Percentiles rank a stretch among this genome's conserved stretches.
Evolutionary conservation across 2,329 filamentous ascomycete genomes (phyloP).

Genomic region (Cladosporium oxysporum): DNA sequence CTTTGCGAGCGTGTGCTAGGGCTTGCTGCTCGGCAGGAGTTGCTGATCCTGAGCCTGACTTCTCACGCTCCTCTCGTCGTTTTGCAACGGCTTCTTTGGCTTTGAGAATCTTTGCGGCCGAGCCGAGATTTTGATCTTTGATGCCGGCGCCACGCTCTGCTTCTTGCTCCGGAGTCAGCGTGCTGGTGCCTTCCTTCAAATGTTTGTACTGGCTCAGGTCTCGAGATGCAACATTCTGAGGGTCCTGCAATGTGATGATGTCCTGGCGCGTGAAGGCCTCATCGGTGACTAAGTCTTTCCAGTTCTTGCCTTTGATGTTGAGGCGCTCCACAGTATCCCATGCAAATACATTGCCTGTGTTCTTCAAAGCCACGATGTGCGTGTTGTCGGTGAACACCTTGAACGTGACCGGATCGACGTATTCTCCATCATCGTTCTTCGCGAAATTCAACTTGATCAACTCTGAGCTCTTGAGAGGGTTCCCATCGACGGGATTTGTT

Average conservation of each 20-base stretch:
- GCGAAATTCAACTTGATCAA: slow-evolving; percentile 89
- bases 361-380: slow-evolving; percentile 85
- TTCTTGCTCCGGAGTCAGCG: slow-evolving; percentile 69
- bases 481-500: slow-evolving; percentile 86
- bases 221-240: slow-evolving; percentile 80
- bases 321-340: slow-evolving; percentile 94
- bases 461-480: slow-evolving; percentile 75
- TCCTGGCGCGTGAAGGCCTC: slow-evolving; percentile 83
- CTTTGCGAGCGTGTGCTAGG: slow-evolving; percentile 60
- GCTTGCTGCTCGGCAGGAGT: slow-evolving; percentile 40
- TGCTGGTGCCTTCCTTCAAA: slow-evolving; percentile 73
- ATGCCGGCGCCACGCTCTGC: slow-evolving; percentile 63
- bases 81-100: slow-evolving; percentile 94
- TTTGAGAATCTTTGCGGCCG: slow-evolving; percentile 77
- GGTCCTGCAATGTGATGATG: slow-evolving; percentile 94
- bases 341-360: slow-evolving; percentile 91
- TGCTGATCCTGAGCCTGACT: slow-evolving; percentile 30
- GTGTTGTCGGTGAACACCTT: slow-evolving; percentile 98
- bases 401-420: slow-evolving; percentile 94
- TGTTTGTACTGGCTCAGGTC: slow-evolving; percentile 89
- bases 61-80: slow-evolving; percentile 70
- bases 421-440: slow-evolving; percentile 87
- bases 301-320: slow-evolving; percentile 96
- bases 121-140: slow-evolving; percentile 78
- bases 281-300: slow-evolving; percentile 87